Base-by-base conservation (phyloP, 768 basidiomycete genomes). In the Boletus rex-veris region DNA sequence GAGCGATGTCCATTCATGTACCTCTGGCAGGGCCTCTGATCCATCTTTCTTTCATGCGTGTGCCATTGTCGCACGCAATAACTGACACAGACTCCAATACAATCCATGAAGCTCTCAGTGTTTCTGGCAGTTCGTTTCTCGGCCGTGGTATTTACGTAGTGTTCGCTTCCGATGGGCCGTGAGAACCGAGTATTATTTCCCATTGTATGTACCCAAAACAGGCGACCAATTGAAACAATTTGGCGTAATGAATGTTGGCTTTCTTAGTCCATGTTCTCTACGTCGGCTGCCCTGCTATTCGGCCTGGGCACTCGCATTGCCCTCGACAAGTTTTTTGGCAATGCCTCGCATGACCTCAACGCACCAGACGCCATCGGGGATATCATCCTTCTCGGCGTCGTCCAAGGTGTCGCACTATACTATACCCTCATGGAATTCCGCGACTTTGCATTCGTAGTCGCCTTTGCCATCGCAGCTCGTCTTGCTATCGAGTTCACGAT, bases 341-440 rank as follows among this genome's bases (percentile, higher is more conserved):
- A 74, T 54, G 68, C 28, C 58, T 54, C 61, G 18, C 71, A 72
- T 46, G 77, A 75, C 46, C 59, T 58, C 35, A 63, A 36, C 43
- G 18, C 21, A 4, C 61, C 65, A 1, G 61, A 65, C 19, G 71
- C 80, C 59, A 68, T 85, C 39, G 79, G 79, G 54, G 81, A 87
- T 63, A 76, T 77, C 61, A 71, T 90, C 65, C 81, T 92, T 52
- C 71, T 80, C 47, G 89, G 89, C 47, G 77, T 85, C 61, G 84
- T 86, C 78, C 86, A 90, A 68, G 89, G 89, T 46, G 81, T 88
- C 58, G 85, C 80, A 24, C 74, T 92, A 48, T 85, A 89, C 62
- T 85, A 81, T 63, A 76, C 85, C 50, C 77, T 81, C 57, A 81
- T 73, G 61, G 75, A 80, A 64, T 76, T 77, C 51, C 76, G 78